phyloP scores from a whole-genome alignment of 1,284 basidiomycete species.

The Cystobasidium slooffiae region DNA sequence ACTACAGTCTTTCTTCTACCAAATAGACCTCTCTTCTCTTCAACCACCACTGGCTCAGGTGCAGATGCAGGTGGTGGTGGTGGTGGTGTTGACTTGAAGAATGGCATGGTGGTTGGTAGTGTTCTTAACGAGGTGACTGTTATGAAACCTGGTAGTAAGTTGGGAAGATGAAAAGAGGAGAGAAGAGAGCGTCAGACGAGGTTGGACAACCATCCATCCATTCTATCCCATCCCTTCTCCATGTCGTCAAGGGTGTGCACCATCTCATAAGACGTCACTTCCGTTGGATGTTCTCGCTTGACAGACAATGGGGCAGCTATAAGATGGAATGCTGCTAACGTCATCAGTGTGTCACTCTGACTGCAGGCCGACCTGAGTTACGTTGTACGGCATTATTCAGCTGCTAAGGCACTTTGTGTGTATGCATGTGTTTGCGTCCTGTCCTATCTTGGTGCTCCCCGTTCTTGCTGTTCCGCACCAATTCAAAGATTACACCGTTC shows the following conservation, averaged over 20 bases:
- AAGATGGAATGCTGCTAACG: neutral
- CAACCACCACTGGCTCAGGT: conserved; percentile 9
- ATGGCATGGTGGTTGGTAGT: neutral
- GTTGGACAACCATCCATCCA: neutral
- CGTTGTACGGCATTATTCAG: too few relatives aligned
- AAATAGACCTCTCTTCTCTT: conserved; percentile 32
- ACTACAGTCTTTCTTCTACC: conserved; percentile 39
- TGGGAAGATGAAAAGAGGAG: neutral
- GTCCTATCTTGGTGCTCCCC: too few relatives aligned
- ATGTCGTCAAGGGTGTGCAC: too few relatives aligned
- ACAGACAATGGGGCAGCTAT: neutral
- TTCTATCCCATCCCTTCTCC: neutral
- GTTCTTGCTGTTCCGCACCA: too few relatives aligned
- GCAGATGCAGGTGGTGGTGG: conserved; percentile 1
- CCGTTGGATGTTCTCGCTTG: too few relatives aligned
- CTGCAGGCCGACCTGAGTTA: neutral
- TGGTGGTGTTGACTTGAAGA: conserved; percentile 13
- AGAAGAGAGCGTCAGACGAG: neutral
- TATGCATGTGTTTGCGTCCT: too few relatives aligned
- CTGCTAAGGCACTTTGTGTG: neutral
- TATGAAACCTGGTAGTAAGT: neutral
- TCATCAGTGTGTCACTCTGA: conserved; percentile 10
- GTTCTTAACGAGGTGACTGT: neutral
- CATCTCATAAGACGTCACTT: too few relatives aligned
- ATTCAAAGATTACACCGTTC: too few relatives aligned